Evolutionary conservation across 2,329 filamentous ascomycete species (phyloP), one percentile per base, ranked within the genome.

Genomic region (Trichophyton rubrum): DNA sequence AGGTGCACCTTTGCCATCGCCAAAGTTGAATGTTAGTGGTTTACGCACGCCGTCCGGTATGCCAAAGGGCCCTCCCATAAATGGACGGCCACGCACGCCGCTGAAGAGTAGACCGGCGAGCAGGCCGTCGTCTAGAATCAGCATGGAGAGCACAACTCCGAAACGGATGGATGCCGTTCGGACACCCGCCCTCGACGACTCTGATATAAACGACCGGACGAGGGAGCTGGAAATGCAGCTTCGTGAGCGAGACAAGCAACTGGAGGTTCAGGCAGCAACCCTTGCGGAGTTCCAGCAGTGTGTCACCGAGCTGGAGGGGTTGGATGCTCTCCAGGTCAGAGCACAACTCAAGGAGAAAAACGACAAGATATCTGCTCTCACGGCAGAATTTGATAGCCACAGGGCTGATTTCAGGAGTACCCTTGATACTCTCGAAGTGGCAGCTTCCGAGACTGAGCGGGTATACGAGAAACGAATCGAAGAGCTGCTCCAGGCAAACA

Each of bases 331-430:
- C 3, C 88, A 95, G 70, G 79, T 99, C 61, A 85, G 91, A 59
- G 83, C 86, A n/a, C 75, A 95, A 67, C 76, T 99, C 59, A 83
- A 89, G 24, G 93, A 99, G 75, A 96, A 95, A 80, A 96, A 96
- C 68, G 93, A 99, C 62, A 96, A 91, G 77, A 96, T 99, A 66
- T 85, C 87, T 27, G 86, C 92, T 79, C 82, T 99, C 66, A 97
- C 91, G 0, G 84, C 89, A 7, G 93, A 99, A 70, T 99, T 99
- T 68, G 93, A 99, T 70, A 85, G 87, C 8, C 92, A 99, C 71
- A 83, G 93, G 62, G 92, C 93, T 17, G 93, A 99, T 73, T 99
- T 99, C 75, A 82, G 93, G 66, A 96, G 89, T 72, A 99, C 93
- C 17, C 93, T 99, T 63, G 93, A 99, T 74, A 96, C 92, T 0